Base-by-base conservation (phyloP, 768 basidiomycete species). In the Mycena rosella region DNA sequence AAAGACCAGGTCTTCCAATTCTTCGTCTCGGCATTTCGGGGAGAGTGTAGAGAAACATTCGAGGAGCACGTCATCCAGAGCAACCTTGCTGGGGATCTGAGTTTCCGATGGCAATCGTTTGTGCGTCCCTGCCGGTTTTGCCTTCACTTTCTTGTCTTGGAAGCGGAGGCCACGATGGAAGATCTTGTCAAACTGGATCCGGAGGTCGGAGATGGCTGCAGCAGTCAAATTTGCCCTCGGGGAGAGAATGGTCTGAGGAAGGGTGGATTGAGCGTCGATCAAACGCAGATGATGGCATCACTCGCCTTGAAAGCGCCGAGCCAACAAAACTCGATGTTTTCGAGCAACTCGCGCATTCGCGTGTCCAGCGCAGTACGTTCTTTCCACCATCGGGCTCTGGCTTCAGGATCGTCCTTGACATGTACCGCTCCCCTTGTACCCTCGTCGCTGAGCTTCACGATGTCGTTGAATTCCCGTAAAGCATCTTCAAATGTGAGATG, bases 251-350 rank as follows among this genome's bases (percentile, higher is more conserved):
- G 91, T 90, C 93, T 92, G 55, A 22, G n/a, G 32, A 20, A n/a
- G n/a, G n/a, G n/a, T n/a, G n/a, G 40, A 51, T 49, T 54, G 47
- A 55, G 63, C 36, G 61, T 42, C 59, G 32, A 49, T 40, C 65
- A 32, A 45, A 18, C 6, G 14, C 20, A 32, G 29, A 6, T 27
- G 11, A 65, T 32, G 36, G 36, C 18, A 63, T 11, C 61, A 24
- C 84, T 36, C 55, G 96, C 96, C 89, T 98, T 99, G 87, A 98
- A 98, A 24, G 92, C 96, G 1, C 98, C 97, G 3, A 99, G 84
- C 98, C 98, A 99, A 74, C 93, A 96, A 72, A 94, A 96, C 76
- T 99, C 98, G 48, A 99, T 90, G 69, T 91, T 95, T 69, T 89
- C 88, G 36, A 98, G 77, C 8, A 99, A 78, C 32, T 88, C 88